phyloP scores from a whole-genome alignment of 495 filamentous ascomycete genomes.

The Pseudevernia furfuracea region DNA sequence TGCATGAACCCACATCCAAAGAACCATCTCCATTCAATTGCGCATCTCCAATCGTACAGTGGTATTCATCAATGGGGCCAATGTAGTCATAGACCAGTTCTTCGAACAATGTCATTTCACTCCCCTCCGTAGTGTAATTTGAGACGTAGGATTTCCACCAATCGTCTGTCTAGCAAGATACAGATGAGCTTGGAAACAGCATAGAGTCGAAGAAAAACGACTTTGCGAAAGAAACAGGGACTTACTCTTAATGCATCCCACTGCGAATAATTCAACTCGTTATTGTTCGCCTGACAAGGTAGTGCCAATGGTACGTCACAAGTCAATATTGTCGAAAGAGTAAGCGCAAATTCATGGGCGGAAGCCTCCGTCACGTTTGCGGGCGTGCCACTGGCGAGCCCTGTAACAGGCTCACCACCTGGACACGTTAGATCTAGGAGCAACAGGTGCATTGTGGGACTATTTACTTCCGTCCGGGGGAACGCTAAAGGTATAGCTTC shows the following conservation, averaged over 20 bases:
- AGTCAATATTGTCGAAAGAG: neutral
- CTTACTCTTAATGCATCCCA: neutral
- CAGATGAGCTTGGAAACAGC: neutral
- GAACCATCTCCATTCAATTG: neutral
- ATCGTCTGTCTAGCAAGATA: neutral
- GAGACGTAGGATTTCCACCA: neutral
- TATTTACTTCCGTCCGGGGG: neutral
- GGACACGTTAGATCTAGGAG: neutral
- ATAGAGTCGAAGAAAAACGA: neutral
- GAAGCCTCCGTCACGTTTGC: neutral
- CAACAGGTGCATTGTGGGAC: neutral
- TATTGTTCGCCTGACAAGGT: neutral
- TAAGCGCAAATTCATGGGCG: neutral
- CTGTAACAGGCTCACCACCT: neutral
- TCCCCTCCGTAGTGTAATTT: neutral
- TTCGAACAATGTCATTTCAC: neutral
- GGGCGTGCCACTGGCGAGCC: neutral
- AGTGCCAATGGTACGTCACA: neutral
- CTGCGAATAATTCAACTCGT: neutral
- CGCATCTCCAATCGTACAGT: neutral
- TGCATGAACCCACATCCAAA: neutral
- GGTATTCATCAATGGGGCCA: neutral
- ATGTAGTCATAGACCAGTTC: neutral
- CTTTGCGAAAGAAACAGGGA: neutral
- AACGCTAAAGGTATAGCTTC: neutral